A percentile compares a stretch with the other conserved stretches of the same genome.
These are phyloP conservation scores for Pythium diclinum DNA, from an alignment of 352 stramenopile species.

Conservation along the genomic window DNA sequence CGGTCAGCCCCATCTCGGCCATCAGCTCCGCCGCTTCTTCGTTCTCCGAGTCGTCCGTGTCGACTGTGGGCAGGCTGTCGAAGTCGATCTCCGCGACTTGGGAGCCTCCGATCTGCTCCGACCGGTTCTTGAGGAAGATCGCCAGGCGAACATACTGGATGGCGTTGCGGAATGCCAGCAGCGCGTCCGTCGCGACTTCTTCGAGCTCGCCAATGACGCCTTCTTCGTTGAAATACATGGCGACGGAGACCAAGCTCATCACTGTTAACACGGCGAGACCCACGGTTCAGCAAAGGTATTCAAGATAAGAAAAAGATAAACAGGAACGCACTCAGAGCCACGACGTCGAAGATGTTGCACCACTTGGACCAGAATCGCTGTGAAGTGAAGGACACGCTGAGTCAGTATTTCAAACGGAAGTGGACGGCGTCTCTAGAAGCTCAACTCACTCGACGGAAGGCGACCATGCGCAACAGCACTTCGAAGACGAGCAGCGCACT, in stretches of 20 bases:
- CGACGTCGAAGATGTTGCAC: conserved; percentile 82
- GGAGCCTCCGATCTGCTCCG: conserved; percentile 25
- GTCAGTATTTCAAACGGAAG: background rate
- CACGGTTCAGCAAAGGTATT: too few relatives aligned
- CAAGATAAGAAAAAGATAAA: background rate
- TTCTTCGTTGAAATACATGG: conserved; percentile 85
- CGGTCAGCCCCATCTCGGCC: conserved; percentile 15
- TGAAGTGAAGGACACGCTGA: background rate
- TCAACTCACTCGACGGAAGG: conserved; percentile 58
- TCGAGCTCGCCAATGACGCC: conserved; percentile 77
- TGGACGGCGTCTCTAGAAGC: background rate
- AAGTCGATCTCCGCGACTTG: conserved; percentile 30
- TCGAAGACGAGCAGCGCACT: conserved; percentile 75
- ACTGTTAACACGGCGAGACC: conserved; percentile 27
- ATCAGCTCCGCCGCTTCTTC: conserved; percentile 18
- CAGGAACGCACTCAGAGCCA: conserved; percentile 48
- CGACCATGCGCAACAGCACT: conserved; percentile 79
- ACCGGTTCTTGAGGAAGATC: conserved; percentile 73
- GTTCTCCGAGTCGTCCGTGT: conserved; percentile 14
- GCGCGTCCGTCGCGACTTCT: conserved; percentile 71
- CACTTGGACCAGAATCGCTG: conserved; percentile 83
- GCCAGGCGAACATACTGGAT: conserved; percentile 79
- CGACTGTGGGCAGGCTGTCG: conserved; percentile 14
- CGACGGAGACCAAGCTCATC: conserved; percentile 74
- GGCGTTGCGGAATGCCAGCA: conserved; percentile 73